Evolutionary conservation across 2,329 filamentous ascomycete genomes (phyloP), one percentile per base, ranked within the genome.

Genomic region (Lachnum nothofagi): DNA sequence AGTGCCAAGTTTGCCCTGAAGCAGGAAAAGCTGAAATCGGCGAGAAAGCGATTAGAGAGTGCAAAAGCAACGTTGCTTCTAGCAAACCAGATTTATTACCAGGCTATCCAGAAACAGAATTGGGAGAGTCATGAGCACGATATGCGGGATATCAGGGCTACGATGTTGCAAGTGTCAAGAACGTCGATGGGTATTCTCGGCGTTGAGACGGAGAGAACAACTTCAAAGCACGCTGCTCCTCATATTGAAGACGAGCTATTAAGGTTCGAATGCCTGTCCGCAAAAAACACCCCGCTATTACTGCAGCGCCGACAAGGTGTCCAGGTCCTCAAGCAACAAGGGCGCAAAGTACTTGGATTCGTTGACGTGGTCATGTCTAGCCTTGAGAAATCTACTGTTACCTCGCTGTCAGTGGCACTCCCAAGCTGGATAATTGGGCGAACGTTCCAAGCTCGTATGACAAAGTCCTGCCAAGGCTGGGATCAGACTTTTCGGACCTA

Each of bases 401-500:
- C n/a, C 25, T 27, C 25, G 12, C 6, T 12, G 12, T 42, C 29
- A 3, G 19, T 49, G 23, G 19, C 16, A 7, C 25, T 50, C 14
- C 48, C 42, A 9, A 42, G 12, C 19, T 51, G 44, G 48, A 35
- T 51, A n/a, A 24, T n/a, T 27, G 48, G 44, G 20, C 31, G 48
- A 25, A 38, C 24, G 17, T 51, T 29, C 14, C 38, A 51, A 22
- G 10, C 47, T 22, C 31, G 16, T 3, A 9, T 47, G 6, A 46
- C 16, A 37, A 51, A 41, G n/a, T 47, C 48, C 16, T 39, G 33
- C 19, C 39, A 51, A 23, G 48, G 48, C 9, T 51, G 38, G 44
- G 48, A 51, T 17, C 38, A 43, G 6, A 38, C 37, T 31, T 34
- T 51, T 17, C 38, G 44, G 17, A 23, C 39, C 6, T 51, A 44